Evolutionary conservation across 139 green algal species (phyloP), one percentile per base, ranked within the genome.

Genomic region (Chlamydomonas schloesseri): DNA sequence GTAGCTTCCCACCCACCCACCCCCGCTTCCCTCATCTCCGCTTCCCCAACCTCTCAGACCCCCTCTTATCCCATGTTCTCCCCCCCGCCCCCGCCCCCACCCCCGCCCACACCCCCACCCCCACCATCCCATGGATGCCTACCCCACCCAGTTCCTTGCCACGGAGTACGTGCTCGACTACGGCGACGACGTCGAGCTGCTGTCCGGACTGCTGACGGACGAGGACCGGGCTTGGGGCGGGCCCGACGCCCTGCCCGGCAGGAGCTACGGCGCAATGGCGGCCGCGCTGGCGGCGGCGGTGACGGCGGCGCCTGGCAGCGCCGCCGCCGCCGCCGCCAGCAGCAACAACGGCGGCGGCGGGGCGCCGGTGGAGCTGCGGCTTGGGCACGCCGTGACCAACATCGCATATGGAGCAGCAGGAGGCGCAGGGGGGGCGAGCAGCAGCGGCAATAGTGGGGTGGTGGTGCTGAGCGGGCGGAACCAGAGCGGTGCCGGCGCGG

Each of bases 161-260:
- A 81, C 73, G 17, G 73, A 81, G 55, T 23, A 70, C 5, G 73
- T 68, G 23, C 33, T 81, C 13, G 73, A 81, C 31, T 81, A 81
- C 55, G 73, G 55, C 29, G 73, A 34, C 33, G 73, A 81, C 73
- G 31, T 70, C 31, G 2, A 3, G 9, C 14, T 36, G 53, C 53
- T 81, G 29, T 81, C 73, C 28, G 73, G n/a, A 0, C 31, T 5
- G 8, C 53, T 15, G 4, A 55, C 20, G 31, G 20, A 81, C 42
- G 0, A n/a, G 5, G 73, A 81, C 73, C 15, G n/a, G 33, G 26
- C 69, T 55, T 81, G 53, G 53, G 73, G 73, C 10, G 73, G 73
- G 8, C 31, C 46, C 33, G 73, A 81, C 34, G 73, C 73, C 3
- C 53, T 81, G 14, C 73, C 73, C 31, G 33, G 9, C 73, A 31